A percentile compares a stretch with the other conserved stretches of the same genome.
phyloP scores from a whole-genome alignment of 2,329 filamentous ascomycete species.

The Penicillium vulpinum region DNA sequence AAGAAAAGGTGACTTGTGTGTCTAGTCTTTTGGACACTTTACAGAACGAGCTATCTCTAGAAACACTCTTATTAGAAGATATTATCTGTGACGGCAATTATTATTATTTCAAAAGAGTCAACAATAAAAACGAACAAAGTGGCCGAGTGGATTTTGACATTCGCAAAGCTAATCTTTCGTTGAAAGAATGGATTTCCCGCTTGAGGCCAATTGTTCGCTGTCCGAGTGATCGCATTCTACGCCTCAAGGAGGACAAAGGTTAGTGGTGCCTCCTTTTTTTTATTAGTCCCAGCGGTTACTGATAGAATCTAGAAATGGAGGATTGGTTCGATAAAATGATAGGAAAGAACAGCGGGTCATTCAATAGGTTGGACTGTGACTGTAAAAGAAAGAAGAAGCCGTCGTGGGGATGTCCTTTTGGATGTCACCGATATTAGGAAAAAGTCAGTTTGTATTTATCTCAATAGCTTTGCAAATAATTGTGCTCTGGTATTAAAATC shows the following conservation, averaged over 20 bases:
- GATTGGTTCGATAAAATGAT: slow-evolving; percentile 11
- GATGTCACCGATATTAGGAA: slow-evolving; percentile 9
- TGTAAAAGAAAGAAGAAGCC: not conserved
- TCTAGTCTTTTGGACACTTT: slow-evolving; percentile 5
- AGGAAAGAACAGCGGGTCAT: slow-evolving; percentile 9
- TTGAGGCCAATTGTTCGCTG: not conserved
- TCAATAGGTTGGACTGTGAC: slow-evolving; percentile 6
- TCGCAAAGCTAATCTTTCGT: not conserved
- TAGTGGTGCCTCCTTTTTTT: not conserved
- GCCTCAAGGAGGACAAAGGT: slow-evolving; percentile 1
- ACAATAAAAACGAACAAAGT: not conserved
- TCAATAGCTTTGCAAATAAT: not conserved
- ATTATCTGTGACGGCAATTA: slow-evolving; percentile 11
- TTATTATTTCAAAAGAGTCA: slow-evolving; percentile 8
- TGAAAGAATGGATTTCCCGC: slow-evolving; percentile 4
- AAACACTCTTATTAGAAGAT: slow-evolving; percentile 8
- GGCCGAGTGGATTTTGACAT: not conserved
- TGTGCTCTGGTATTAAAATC: not conserved
- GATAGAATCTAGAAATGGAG: slow-evolving; percentile 10
- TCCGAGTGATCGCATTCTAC: not conserved
- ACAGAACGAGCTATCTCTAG: slow-evolving; percentile 10
- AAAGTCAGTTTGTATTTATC: not conserved
- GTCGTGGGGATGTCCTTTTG: not conserved
- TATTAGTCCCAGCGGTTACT: not conserved
- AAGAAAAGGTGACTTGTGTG: slow-evolving; percentile 7